Percentiles rank a stretch among this genome's conserved stretches.
Conservation (phyloP, 257 asterid species). For the Penstemon davidsonii region DNA sequence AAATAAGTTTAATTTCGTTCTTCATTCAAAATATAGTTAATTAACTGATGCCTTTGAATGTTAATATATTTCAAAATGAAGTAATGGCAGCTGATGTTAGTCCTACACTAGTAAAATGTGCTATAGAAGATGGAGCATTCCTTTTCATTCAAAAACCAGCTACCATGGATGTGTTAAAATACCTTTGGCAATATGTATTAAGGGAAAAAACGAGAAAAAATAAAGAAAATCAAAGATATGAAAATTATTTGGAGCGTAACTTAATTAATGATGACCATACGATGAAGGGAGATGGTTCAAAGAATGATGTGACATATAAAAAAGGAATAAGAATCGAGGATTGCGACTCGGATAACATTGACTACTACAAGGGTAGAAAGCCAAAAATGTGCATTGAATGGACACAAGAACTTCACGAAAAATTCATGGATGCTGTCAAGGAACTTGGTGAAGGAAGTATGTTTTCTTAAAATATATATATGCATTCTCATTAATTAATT, state of each 20-base stretch:
- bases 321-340: slow-evolving; percentile 5
- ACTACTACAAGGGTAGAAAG: not conserved
- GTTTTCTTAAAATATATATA: not conserved
- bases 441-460: slow-evolving; percentile 41
- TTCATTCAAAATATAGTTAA: not conserved
- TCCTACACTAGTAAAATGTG: slow-evolving; percentile 23
- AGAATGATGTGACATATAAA: not conserved
- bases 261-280: not conserved
- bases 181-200: slow-evolving; percentile 34
- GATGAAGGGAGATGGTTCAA: not conserved
- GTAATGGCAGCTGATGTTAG: slow-evolving; percentile 27
- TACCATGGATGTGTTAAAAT: slow-evolving; percentile 16
- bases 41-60: not conserved
- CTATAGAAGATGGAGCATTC: slow-evolving; percentile 36
- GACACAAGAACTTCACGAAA: slow-evolving; percentile 33
- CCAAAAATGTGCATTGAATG: slow-evolving; percentile 33
- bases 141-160: slow-evolving; percentile 30
- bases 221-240: slow-evolving; percentile 9
- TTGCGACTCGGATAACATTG: not conserved
- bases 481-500: not conserved
- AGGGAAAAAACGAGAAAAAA: slow-evolving; percentile 21
- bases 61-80: slow-evolving; percentile 3
- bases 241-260: not conserved
- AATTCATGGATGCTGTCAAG: slow-evolving; percentile 33
- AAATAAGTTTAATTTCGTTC: not conserved